Percentiles rank a stretch among this genome's conserved stretches.
Evolutionary conservation across 352 stramenopile genomes (phyloP).

Genomic region (Phytophthora meadii): DNA sequence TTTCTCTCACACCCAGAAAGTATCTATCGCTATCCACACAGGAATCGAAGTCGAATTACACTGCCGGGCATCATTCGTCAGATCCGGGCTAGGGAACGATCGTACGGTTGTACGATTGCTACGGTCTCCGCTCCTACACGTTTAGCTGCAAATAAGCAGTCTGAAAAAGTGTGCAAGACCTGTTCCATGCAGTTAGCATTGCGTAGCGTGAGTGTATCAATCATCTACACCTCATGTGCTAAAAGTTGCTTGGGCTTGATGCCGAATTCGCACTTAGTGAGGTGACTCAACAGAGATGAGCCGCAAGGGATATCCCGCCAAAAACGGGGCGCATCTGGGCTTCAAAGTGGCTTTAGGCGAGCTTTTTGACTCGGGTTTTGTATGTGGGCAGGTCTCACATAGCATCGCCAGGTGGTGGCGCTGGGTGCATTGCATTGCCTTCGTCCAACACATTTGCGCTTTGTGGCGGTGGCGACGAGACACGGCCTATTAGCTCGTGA

Average conservation of each 20-base stretch:
- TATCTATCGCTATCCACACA: constrained; percentile 7
- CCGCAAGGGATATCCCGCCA: constrained; percentile 27
- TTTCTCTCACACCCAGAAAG: constrained; percentile 1
- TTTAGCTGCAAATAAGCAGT: background rate
- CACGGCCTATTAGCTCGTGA: constrained; percentile 5
- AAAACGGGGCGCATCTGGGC: constrained; percentile 20
- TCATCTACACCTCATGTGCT: too few species aligned
- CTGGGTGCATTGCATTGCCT: constrained; percentile 31
- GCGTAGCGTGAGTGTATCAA: background rate
- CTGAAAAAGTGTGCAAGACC: too few species aligned
- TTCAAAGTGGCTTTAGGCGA: constrained; percentile 7
- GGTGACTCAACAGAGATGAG: constrained; percentile 19
- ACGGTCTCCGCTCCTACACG: constrained; percentile 12
- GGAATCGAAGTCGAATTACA: constrained; percentile 14
- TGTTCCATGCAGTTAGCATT: background rate
- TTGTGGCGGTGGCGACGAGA: constrained; percentile 23
- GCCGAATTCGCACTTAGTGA: constrained; percentile 10
- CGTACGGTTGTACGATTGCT: constrained; percentile 11
- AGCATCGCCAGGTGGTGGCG: constrained; percentile 14
- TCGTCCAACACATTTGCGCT: constrained; percentile 42
- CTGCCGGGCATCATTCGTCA: constrained; percentile 9
- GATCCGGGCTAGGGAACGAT: constrained; percentile 29
- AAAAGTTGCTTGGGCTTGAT: background rate
- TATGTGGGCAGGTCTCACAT: constrained; percentile 32
- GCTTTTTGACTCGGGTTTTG: constrained; percentile 19